Conservation (phyloP, 2,329 filamentous ascomycete genomes). For the Onygena corvina region DNA sequence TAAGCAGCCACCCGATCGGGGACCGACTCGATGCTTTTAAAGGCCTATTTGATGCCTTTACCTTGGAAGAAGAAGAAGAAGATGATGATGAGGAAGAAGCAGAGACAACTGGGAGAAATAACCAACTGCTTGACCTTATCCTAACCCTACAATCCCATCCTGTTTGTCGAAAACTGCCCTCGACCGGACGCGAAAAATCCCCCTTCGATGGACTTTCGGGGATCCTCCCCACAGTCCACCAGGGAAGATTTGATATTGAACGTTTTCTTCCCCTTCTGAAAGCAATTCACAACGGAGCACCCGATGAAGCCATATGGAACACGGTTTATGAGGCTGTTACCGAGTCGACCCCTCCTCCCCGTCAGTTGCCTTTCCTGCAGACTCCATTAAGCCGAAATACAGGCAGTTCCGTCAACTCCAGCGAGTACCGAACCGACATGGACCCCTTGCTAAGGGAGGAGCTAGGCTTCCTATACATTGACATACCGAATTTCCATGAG, state of each 20-base stretch:
- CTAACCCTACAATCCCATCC: background rate
- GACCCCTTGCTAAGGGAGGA: conserved; percentile 22
- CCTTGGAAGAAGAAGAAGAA: background rate
- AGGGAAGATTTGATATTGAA: background rate
- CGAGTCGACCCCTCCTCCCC: conserved; percentile 18
- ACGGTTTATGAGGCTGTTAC: conserved; percentile 14
- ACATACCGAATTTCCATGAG: conserved; percentile 19
- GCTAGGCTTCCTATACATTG: conserved; percentile 20
- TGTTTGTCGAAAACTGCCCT: background rate
- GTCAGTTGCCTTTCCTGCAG: conserved; percentile 14
- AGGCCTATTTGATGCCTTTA: background rate
- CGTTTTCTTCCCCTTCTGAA: background rate
- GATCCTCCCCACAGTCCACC: background rate
- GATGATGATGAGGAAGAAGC: too few species aligned
- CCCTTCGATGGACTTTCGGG: background rate
- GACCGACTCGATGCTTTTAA: background rate
- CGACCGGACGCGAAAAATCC: background rate
- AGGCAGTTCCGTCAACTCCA: conserved; percentile 22
- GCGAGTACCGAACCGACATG: conserved; percentile 20
- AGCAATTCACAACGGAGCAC: background rate
- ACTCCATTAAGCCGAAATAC: conserved; percentile 21
- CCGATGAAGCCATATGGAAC: conserved; percentile 17
- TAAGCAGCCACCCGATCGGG: conserved; percentile 1
- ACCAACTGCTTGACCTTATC: background rate
- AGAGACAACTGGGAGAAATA: background rate